These are phyloP conservation scores for Pharus latifolius DNA, from an alignment of 176 grass and related monocot species.

Conservation along the genomic window DNA sequence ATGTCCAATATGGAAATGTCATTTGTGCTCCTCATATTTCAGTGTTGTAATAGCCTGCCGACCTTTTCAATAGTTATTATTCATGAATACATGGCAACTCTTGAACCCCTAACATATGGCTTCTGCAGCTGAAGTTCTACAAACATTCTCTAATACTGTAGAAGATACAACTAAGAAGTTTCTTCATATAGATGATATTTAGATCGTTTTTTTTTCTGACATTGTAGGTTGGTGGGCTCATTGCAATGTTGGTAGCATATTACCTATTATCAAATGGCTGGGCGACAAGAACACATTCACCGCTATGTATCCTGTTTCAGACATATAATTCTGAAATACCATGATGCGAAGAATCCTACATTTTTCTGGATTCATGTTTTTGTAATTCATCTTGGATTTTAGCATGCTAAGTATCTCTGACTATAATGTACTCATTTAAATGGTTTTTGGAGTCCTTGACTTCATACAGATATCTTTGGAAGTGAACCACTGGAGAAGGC, in stretches of 20 bases:
- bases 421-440: background rate
- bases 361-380: background rate
- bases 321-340: conserved; percentile 14
- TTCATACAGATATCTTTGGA: conserved; percentile 75
- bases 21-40: background rate
- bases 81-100: background rate
- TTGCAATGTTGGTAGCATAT: conserved; percentile 87
- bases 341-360: background rate
- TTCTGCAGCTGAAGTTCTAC: background rate
- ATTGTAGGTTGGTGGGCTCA: conserved; percentile 76
- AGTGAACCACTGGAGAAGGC: conserved; percentile 43
- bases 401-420: background rate
- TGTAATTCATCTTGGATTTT: background rate
- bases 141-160: background rate
- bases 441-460: conserved; percentile 36
- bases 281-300: conserved; percentile 77
- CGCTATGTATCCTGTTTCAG: conserved; percentile 67
- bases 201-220: background rate
- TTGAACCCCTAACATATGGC: background rate
- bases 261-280: conserved; percentile 90
- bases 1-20: background rate
- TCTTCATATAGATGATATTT: background rate
- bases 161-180: conserved; percentile 1
- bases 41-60: background rate
- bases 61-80: background rate